Base-by-base conservation (phyloP, 1,139 yeast genomes). In the Taiozyma onychis region DNA sequence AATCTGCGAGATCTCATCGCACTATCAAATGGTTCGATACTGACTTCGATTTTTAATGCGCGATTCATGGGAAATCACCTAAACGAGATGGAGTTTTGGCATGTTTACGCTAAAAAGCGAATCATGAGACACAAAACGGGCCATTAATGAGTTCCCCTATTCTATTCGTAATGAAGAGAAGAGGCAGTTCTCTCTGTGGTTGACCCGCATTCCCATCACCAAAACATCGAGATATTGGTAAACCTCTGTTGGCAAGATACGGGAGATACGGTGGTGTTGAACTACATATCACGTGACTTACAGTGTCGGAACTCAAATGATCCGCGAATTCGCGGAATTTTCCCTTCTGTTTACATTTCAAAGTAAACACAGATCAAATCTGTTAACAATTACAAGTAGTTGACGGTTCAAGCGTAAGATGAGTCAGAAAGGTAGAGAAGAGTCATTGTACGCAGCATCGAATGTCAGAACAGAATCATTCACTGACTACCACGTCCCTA, bases 401-500 rank as follows among this genome's bases (percentile, higher is more conserved):
- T 32, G 9, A n/a, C 35, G 9, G 14, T 32, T 32, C 35, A 37
- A 16, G 14, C 41, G 14, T 6, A 18, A 10, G n/a, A 37, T 37
- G 41, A 21, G 24, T 3, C 24, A 37, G 14, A 37, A 18, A 21
- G 41, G 41, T 10, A 22, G 11, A 13, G 24, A 37, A 5, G 24
- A 37, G 3, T n/a, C 41, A 16, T 39, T 39, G 2, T 39, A 39
- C 14, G 16, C 21, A 8, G 48, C 47, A 1, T 42, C 49, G 3
- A 56, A 54, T 27, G 61, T 57, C 24, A 62, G 76, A 24, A 54
- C 60, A n/a, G 57, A 54, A 30, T 61, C 75, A 6, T 75, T 73
- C 52, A 56, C 58, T 3, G 62, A 65, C 18, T 64, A 64, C 11
- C 51, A 54, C 11, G 51, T 60, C 13, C 61, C 52, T 7, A 50